Evolutionary conservation across 139 green algal species (phyloP), one percentile per base, ranked within the genome.

Genomic region (Zygnema circumcarinatum): DNA sequence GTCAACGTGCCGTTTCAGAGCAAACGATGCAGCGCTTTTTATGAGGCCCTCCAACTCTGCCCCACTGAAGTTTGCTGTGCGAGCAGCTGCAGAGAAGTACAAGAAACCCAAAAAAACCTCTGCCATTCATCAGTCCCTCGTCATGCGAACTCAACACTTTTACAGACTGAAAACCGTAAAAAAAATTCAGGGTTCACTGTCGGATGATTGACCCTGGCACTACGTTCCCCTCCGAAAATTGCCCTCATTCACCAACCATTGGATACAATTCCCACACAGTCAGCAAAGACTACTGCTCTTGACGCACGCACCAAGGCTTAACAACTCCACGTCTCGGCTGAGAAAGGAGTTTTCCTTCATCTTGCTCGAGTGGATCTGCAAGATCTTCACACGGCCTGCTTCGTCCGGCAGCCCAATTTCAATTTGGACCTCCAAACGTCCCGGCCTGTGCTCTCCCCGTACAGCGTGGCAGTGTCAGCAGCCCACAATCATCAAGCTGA

Each of bases 341-440:
- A 99, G 85, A 93, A 98, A 99, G 1, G 92, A 94, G 86, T 98
- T 98, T 7, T 92, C 82, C 0, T 21, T 52, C 95, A 99, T 98
- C 85, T 95, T 93, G 75, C 67, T 90, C 29, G 94, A 96, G 90
- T 98, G 95, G 67, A 98, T 98, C 80, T 96, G 95, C 1, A 99
- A 89, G 89, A 99, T 99, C 91, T 99, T 96, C 31, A 94, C 75
- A 0, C 97, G 93, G 1, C 97, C 97, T 35, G 88, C 84, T 83
- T 98, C 94, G 87, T 99, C 96, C 1, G 97, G 95, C 69, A 99
- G 93, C 0, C 97, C 97, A 76, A 99, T 98, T 89, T 99, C 97
- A 25, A 99, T 95, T 40, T 94, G 89, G 31, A 94, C 91, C 76
- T 94, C 89, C 75, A 99, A 90, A 29, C 97, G 94, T 0, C 97